These are phyloP conservation scores for Phytophthora melonis DNA, from an alignment of 352 stramenopile genomes.

Conservation along the genomic window DNA sequence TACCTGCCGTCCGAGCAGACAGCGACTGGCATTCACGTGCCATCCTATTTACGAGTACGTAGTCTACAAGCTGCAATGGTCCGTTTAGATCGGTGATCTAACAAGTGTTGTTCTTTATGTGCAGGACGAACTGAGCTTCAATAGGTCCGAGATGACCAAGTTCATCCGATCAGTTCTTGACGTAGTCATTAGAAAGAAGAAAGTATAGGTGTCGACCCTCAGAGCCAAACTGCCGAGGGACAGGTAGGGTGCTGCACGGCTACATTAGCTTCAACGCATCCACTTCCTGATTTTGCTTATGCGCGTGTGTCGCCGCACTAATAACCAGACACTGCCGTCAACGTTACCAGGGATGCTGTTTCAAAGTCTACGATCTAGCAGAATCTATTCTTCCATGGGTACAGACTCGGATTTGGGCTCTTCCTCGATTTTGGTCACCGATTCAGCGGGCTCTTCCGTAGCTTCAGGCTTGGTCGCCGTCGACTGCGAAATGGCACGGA, in stretches of 20 bases:
- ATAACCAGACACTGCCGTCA: not conserved
- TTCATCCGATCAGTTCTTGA: slow-evolving; percentile 87
- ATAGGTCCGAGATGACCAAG: slow-evolving; percentile 80
- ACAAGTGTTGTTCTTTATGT: not conserved
- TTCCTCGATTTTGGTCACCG: not conserved
- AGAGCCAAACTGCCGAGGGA: slow-evolving; percentile 12
- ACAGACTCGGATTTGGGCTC: slow-evolving; percentile 8
- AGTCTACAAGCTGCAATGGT: not conserved
- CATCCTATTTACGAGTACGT: slow-evolving; percentile 79
- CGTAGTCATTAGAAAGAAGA: slow-evolving; percentile 83
- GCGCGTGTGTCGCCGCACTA: not conserved
- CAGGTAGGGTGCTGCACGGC: slow-evolving; percentile 2
- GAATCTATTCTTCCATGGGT: slow-evolving; percentile 38
- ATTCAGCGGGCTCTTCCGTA: not conserved
- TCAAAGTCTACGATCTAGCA: slow-evolving; percentile 6
- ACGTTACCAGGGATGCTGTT: slow-evolving; percentile 3
- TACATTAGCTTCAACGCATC: not conserved
- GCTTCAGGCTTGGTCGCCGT: not conserved
- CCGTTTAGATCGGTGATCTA: not conserved
- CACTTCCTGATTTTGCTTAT: slow-evolving; percentile 13
- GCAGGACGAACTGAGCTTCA: slow-evolving; percentile 86
- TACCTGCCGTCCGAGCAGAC: slow-evolving; percentile 77
- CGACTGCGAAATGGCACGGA: slow-evolving; percentile 53
- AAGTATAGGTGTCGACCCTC: slow-evolving; percentile 32
- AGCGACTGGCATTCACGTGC: slow-evolving; percentile 59